These are phyloP conservation scores for Epichloe sp. DNA, from an alignment of 2,329 filamentous ascomycete genomes.

Conservation along the genomic window DNA sequence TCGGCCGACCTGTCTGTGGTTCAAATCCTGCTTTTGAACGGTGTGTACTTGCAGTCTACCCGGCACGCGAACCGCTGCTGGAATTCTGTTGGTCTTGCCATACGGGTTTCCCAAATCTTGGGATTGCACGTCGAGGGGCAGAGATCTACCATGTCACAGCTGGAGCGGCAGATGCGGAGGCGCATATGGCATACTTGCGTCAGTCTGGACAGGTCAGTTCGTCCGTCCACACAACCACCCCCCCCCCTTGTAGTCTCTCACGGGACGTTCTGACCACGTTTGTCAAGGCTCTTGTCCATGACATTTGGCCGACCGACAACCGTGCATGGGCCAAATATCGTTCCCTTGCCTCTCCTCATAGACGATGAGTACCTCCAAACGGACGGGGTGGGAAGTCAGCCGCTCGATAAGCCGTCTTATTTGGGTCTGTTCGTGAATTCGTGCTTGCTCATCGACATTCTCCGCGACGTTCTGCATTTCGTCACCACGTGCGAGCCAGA, in stretches of 20 bases:
- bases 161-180: constrained; percentile 2
- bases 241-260: neutral
- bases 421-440: constrained; percentile 1
- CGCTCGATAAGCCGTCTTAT: neutral
- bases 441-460: neutral
- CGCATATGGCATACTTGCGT: constrained; percentile 3
- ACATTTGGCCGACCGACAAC: constrained; percentile 3
- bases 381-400: neutral
- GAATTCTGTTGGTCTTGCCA: constrained; percentile 3
- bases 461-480: neutral
- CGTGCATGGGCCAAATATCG: neutral
- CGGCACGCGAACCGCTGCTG: constrained; percentile 3
- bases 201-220: constrained; percentile 1
- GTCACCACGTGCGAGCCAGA: constrained; percentile 1
- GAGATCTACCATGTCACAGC: neutral
- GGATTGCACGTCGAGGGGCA: neutral
- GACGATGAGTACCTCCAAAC: constrained; percentile 2
- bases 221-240: neutral
- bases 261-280: neutral
- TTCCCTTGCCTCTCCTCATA: neutral
- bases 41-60: constrained; percentile 2
- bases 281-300: constrained; percentile 1
- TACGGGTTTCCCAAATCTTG: constrained; percentile 2
- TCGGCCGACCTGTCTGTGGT: constrained; percentile 1
- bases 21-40: constrained; percentile 1